Percentiles rank a stretch among this genome's conserved stretches.
phyloP scores from a whole-genome alignment of 2,329 filamentous ascomycete genomes.

The Tricladium varicosporioides region DNA sequence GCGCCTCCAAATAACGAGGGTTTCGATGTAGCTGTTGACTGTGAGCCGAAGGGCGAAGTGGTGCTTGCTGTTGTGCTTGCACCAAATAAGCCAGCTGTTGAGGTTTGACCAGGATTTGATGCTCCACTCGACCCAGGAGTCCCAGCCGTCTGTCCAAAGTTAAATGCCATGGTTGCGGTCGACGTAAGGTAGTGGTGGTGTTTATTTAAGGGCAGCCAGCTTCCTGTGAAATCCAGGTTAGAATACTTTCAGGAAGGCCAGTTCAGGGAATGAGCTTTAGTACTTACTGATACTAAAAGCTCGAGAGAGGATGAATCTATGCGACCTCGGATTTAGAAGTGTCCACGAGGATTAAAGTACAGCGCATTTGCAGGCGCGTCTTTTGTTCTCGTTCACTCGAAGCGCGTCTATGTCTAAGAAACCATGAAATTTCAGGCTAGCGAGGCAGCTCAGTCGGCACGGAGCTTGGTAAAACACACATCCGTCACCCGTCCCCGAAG shows the following conservation, averaged over 20 bases:
- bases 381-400: conserved; percentile 9
- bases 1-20: conserved; percentile 14
- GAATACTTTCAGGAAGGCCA: neutral
- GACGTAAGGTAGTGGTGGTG: neutral
- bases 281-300: neutral
- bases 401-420: conserved; percentile 11
- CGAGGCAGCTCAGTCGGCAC: neutral
- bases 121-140: conserved; percentile 9
- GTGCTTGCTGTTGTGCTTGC: conserved; percentile 13
- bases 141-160: conserved; percentile 29
- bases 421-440: conserved; percentile 11
- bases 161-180: conserved; percentile 33
- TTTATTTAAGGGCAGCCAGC: neutral
- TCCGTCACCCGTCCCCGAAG: neutral
- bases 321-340: conserved; percentile 7
- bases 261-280: neutral
- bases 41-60: conserved; percentile 18
- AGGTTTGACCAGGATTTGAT: conserved; percentile 9
- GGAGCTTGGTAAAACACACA: neutral
- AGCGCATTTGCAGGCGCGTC: conserved; percentile 22
- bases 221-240: neutral
- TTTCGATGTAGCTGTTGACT: conserved; percentile 21
- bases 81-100: conserved; percentile 33
- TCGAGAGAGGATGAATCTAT: conserved; percentile 13
- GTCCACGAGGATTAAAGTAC: conserved; percentile 4